These are phyloP conservation scores for Phylloporus sp. DNA, from an alignment of 768 basidiomycete genomes.

Conservation along the genomic window DNA sequence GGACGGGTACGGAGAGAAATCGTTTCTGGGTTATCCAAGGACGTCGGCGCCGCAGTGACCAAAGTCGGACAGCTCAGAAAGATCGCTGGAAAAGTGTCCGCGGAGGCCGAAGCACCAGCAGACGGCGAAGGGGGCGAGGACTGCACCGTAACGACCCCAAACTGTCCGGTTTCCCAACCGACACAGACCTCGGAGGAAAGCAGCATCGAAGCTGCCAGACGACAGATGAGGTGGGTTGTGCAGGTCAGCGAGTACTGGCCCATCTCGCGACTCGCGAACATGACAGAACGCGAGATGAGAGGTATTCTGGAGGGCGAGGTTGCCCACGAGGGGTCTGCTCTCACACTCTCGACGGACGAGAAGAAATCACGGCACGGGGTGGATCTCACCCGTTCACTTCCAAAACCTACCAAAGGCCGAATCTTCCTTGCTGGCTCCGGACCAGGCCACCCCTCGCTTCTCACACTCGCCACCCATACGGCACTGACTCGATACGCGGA, in stretches of 20 bases:
- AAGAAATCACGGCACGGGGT: conserved; percentile 30
- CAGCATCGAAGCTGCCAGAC: conserved; percentile 42
- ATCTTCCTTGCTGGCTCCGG: conserved; percentile 93
- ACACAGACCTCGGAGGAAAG: conserved; percentile 30
- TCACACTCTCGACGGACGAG: conserved; percentile 30
- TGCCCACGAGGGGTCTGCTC: conserved; percentile 4
- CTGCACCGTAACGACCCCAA: conserved; percentile 52
- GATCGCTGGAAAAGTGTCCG: conserved; percentile 38
- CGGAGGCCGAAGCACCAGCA: conserved; percentile 7
- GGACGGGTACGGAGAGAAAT: conserved; percentile 79
- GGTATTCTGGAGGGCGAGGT: conserved; percentile 46
- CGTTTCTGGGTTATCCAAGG: conserved; percentile 63
- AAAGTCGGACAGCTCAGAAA: conserved; percentile 67
- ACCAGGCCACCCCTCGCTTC: conserved; percentile 88
- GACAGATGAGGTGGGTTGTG: conserved; percentile 88
- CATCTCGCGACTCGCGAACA: conserved; percentile 62
- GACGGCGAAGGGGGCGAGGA: conserved; percentile 52
- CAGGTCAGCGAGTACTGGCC: conserved; percentile 98
- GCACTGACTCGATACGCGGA: conserved; percentile 78
- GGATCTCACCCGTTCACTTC: conserved; percentile 13
- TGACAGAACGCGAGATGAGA: conserved; percentile 65
- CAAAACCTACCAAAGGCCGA: conserved; percentile 42
- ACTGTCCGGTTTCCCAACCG: conserved; percentile 51
- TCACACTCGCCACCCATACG: conserved; percentile 81
- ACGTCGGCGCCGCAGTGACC: conserved; percentile 68